Evolutionary conservation across 495 filamentous ascomycete genomes (phyloP), one percentile per base, ranked within the genome.

Genomic region (Sordaria brevicollis): DNA sequence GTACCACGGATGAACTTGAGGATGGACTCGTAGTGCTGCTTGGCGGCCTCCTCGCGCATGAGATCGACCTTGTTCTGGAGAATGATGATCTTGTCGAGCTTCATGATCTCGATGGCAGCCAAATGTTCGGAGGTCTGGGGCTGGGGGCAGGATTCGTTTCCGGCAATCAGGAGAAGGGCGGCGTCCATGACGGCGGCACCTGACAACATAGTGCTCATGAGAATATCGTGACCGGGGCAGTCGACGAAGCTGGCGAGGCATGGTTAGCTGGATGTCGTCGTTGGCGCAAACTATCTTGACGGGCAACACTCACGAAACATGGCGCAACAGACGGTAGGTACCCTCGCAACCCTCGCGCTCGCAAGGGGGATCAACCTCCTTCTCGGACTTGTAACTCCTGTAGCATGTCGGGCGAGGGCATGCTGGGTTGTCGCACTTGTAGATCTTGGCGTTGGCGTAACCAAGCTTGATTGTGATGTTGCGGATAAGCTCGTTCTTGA

Each of bases 181-280:
- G 95, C 95, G 80, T 99, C 95, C 95, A 99, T 99, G 85, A 99
- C 95, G 54, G 95, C 95, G 76, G 95, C 95, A 77, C 95, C 96
- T 78, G 95, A 99, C 83, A 98, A 89, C 95, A 98, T 99, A 70
- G 95, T 99, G 81, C 94, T 97, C 95, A 99, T 99, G 77, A 99
- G 93, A 92, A 99, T 99, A 83, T 99, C 95, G 90, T 99, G 95
- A 81, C 95, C 95, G 38, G 95, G 95, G 86, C 95, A 99, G 81
- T 99, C 95, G 69, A 99, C 96, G 80, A 99, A 99, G 17, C 89
- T 93, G 72, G 49, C 3, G 25, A 17, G 11, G 70, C 65, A 13
- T 5, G 38, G 70, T 75, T 35, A 76, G 66, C 34, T 49, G 15
- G 19, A 68, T 29, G 36, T 69, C 5, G 15, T 54, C 65, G 10